A percentile compares a stretch with the other conserved stretches of the same genome.
These are phyloP conservation scores for Aspergillus udagawae DNA, from an alignment of 2,329 filamentous ascomycete genomes.

Conservation along the genomic window DNA sequence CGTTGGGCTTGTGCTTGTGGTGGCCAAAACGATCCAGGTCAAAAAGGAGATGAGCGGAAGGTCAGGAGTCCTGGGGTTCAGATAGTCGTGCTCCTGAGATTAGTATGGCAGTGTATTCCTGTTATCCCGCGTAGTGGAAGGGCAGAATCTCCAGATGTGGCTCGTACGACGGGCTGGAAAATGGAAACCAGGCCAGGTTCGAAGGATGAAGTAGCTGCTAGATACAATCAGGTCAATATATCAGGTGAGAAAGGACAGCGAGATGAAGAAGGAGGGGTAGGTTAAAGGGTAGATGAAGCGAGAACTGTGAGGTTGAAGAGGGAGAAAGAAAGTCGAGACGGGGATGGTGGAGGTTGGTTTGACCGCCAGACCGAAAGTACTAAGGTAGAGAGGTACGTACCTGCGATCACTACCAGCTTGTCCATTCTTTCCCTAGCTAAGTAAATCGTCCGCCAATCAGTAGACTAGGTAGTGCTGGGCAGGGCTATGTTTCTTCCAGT, in stretches of 20 bases:
- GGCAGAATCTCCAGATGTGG: constrained; percentile 7
- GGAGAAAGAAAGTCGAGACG: not conserved
- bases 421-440: not conserved
- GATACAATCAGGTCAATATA: constrained; percentile 3
- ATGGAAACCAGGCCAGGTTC: not conserved
- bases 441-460: not conserved
- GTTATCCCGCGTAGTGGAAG: not conserved
- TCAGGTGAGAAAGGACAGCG: constrained; percentile 7
- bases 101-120: constrained; percentile 5
- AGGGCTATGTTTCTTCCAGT: not conserved
- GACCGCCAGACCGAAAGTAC: constrained; percentile 12
- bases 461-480: not conserved
- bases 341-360: constrained; percentile 1
- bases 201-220: not conserved
- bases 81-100: constrained; percentile 2
- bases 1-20: not conserved
- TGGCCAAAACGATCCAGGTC: not conserved
- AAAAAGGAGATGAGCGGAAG: not conserved
- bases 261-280: constrained; percentile 4
- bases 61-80: constrained; percentile 3
- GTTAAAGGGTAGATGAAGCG: not conserved
- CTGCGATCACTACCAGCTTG: constrained; percentile 4
- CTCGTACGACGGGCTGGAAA: constrained; percentile 1
- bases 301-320: not conserved
- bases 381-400: constrained; percentile 9